Percentiles rank a stretch among this genome's conserved stretches.
Evolutionary conservation across 2,329 filamentous ascomycete species (phyloP).

Genomic region (Sporothrix brasiliensis): DNA sequence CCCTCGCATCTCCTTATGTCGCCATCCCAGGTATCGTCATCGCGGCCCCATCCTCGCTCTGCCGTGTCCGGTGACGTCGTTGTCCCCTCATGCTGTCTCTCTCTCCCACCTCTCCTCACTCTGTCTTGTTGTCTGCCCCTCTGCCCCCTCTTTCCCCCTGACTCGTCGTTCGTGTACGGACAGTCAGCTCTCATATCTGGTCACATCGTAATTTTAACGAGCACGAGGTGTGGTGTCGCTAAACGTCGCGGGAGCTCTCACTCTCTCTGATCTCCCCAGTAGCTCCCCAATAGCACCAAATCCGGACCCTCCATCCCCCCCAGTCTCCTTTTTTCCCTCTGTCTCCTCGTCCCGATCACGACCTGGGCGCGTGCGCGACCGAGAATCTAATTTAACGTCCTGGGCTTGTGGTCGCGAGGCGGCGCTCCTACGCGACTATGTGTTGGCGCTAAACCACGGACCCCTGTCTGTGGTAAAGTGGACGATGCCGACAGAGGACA

Average conservation of each 20-base stretch:
- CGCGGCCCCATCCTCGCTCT: constrained; percentile 15
- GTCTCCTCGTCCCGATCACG: not conserved
- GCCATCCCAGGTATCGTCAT: not conserved
- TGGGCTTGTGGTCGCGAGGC: not conserved
- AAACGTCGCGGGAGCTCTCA: not conserved
- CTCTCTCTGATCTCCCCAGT: no score
- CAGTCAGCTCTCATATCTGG: constrained; percentile 6
- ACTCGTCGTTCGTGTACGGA: not conserved
- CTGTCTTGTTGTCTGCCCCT: not conserved
- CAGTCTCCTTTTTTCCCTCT: not conserved
- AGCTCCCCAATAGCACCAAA: constrained; percentile 14
- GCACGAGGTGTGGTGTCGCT: not conserved
- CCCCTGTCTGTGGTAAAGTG: not conserved
- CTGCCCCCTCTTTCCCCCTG: not conserved
- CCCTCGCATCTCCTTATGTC: not conserved
- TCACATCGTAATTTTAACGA: constrained; percentile 15
- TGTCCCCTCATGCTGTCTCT: not conserved
- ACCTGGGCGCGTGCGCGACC: constrained; percentile 7
- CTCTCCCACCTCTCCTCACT: not conserved
- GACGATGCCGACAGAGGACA: no score
- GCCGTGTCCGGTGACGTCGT: constrained; percentile 25
- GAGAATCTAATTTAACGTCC: constrained; percentile 28
- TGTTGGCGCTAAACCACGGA: constrained; percentile 17
- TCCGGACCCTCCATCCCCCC: constrained; percentile 9
- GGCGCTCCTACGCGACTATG: constrained; percentile 12